Evolutionary conservation across 805 yeast genomes (phyloP).

Genomic region (Nakazawaea sp.): DNA sequence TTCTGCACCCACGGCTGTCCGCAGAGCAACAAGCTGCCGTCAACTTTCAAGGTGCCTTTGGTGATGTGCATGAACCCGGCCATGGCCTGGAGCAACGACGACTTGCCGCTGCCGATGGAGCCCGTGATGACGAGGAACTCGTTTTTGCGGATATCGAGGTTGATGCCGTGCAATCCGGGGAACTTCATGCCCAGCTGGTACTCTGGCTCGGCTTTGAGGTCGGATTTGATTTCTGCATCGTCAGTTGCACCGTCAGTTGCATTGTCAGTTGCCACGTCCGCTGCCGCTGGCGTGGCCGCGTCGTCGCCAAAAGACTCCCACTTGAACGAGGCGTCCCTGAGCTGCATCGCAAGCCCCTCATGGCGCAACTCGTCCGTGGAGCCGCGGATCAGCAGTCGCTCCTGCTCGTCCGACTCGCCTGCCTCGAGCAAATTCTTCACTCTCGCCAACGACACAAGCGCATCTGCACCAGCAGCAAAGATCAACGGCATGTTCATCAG

Average conservation of each 20-base stretch:
- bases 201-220: background rate
- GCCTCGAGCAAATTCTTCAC: constrained; percentile 17
- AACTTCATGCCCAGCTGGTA: constrained; percentile 12
- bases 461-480: constrained; percentile 38
- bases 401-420: constrained; percentile 6
- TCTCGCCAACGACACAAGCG: constrained; percentile 30
- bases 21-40: constrained; percentile 16
- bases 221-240: background rate
- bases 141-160: constrained; percentile 23
- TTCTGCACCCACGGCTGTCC: constrained; percentile 68
- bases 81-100: constrained; percentile 30
- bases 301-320: constrained; percentile 45
- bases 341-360: constrained; percentile 32
- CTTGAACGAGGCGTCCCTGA: constrained; percentile 45
- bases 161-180: constrained; percentile 23
- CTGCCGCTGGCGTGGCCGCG: constrained; percentile 14
- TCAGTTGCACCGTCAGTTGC: background rate
- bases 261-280: background rate
- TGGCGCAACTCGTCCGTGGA: background rate
- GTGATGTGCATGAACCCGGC: constrained; percentile 30
- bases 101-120: constrained; percentile 29
- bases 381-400: constrained; percentile 1
- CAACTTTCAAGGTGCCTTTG: constrained; percentile 23
- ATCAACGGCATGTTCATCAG: constrained; percentile 37
- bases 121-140: constrained; percentile 32